phyloP scores from a whole-genome alignment of 768 basidiomycete genomes.

The Trametopsis cervina region DNA sequence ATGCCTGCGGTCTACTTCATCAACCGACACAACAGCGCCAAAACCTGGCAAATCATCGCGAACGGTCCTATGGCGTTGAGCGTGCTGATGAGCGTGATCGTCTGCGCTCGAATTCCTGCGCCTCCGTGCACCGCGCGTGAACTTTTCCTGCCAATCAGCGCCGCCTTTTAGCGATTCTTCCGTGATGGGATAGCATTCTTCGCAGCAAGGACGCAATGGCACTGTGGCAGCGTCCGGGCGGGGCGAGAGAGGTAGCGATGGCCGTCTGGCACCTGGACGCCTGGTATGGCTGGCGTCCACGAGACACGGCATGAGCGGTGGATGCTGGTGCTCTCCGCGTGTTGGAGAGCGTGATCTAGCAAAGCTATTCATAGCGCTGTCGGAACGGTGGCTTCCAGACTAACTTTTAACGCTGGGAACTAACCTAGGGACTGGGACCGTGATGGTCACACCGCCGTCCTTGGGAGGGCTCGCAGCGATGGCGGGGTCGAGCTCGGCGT shows the following conservation, averaged over 20 bases:
- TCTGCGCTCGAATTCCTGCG: slow-evolving; percentile 35
- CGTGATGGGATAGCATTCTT: slow-evolving; percentile 50
- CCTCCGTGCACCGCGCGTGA: slow-evolving; percentile 54
- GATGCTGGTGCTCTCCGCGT: slow-evolving; percentile 30
- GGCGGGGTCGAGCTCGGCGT: slow-evolving; percentile 7
- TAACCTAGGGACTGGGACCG: slow-evolving; percentile 57
- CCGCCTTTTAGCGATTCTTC: slow-evolving; percentile 51
- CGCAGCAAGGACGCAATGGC: slow-evolving; percentile 68
- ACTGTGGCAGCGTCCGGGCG: slow-evolving; percentile 41
- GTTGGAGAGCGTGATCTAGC: slow-evolving; percentile 27
- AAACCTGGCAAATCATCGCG: slow-evolving; percentile 16
- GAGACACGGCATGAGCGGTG: slow-evolving; percentile 41
- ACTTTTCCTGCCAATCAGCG: slow-evolving; percentile 55
- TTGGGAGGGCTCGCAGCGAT: slow-evolving; percentile 21
- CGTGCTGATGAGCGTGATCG: slow-evolving; percentile 13
- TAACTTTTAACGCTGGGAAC: slow-evolving; percentile 18
- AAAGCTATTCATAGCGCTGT: slow-evolving; percentile 11
- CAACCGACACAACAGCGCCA: slow-evolving; percentile 38
- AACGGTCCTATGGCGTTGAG: slow-evolving; percentile 12
- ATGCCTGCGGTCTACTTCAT: slow-evolving; percentile 57
- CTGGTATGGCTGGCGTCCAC: slow-evolving; percentile 35
- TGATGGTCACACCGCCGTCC: slow-evolving; percentile 45
- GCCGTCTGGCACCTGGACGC: slow-evolving; percentile 7
- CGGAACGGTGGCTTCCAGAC: neutral
- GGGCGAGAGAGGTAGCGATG: slow-evolving; percentile 23